Conservation (phyloP, 192 early-diverging fungal genomes). For the Rhizophagus clarus region DNA sequence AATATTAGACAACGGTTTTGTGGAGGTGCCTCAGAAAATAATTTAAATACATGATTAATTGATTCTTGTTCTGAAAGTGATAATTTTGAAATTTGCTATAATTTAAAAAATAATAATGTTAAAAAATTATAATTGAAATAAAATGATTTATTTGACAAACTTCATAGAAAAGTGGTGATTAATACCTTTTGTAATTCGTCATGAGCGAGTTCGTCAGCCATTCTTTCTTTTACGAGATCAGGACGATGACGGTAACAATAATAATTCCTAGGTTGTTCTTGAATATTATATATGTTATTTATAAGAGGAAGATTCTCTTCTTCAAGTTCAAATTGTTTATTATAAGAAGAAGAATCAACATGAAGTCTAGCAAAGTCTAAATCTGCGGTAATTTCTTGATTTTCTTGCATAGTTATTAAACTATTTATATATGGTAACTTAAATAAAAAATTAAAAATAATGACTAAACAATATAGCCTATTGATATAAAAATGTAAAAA, state of each 20-base stretch:
- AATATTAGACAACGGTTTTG: slow-evolving; percentile 69
- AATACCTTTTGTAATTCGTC: slow-evolving; percentile 54
- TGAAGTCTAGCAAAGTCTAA: no score
- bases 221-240: slow-evolving; percentile 52
- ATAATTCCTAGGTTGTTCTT: slow-evolving; percentile 31
- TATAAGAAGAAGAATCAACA: no score
- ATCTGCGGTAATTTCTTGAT: no score
- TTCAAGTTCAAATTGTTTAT: no score
- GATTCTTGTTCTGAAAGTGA: slow-evolving; percentile 57
- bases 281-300: not conserved
- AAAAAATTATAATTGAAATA: not conserved
- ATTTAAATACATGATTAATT: slow-evolving; percentile 71
- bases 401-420: no score
- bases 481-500: not conserved
- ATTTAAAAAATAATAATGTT: not conserved
- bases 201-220: slow-evolving; percentile 50
- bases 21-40: slow-evolving; percentile 69
- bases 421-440: no score
- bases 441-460: no score
- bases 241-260: slow-evolving; percentile 64
- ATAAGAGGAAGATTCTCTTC: not conserved
- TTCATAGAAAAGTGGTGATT: not conserved
- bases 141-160: not conserved
- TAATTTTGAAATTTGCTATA: slow-evolving; percentile 60
- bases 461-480: not conserved